phyloP scores from a whole-genome alignment of 371 early-diverging fungal genomes.

The Mortierella sp. region DNA sequence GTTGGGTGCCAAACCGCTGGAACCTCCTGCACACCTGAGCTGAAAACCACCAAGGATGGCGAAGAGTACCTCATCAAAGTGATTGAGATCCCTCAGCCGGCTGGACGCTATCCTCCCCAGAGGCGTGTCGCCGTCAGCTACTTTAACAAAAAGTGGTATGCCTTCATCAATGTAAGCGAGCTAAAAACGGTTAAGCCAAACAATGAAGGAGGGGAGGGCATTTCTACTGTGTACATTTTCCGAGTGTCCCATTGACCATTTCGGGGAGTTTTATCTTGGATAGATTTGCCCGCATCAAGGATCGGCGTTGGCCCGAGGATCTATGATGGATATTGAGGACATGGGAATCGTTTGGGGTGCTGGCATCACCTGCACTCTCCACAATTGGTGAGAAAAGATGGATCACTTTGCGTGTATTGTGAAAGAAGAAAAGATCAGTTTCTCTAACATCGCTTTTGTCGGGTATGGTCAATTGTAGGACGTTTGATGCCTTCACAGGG shows the following conservation, averaged over 20 bases:
- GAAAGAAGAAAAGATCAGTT: too few relatives aligned
- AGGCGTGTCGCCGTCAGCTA: constrained; percentile 41
- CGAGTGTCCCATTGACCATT: too few relatives aligned
- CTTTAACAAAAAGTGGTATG: constrained; percentile 50
- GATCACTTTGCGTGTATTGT: too few relatives aligned
- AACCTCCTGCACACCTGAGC: not conserved
- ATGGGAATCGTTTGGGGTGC: constrained; percentile 56
- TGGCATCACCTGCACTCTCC: constrained; percentile 40
- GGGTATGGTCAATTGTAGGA: constrained; percentile 16
- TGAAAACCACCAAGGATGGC: constrained; percentile 9
- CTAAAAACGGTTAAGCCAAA: not conserved
- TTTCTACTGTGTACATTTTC: too few relatives aligned
- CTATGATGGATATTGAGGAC: constrained; percentile 52
- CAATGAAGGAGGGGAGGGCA: too few relatives aligned
- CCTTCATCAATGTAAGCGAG: constrained; percentile 45
- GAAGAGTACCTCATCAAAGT: constrained; percentile 38
- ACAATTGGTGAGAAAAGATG: constrained; percentile 28
- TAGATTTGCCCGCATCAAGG: constrained; percentile 55
- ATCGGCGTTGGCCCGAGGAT: constrained; percentile 37
- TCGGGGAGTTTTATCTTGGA: not conserved
- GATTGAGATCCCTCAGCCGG: constrained; percentile 44
- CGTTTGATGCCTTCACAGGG: constrained; percentile 41
- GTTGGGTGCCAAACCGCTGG: not conserved
- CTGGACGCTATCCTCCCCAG: constrained; percentile 42
- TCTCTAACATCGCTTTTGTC: too few relatives aligned